These are phyloP conservation scores for Solanum paucissectum DNA, from an alignment of 257 asterid genomes.

Conservation along the genomic window DNA sequence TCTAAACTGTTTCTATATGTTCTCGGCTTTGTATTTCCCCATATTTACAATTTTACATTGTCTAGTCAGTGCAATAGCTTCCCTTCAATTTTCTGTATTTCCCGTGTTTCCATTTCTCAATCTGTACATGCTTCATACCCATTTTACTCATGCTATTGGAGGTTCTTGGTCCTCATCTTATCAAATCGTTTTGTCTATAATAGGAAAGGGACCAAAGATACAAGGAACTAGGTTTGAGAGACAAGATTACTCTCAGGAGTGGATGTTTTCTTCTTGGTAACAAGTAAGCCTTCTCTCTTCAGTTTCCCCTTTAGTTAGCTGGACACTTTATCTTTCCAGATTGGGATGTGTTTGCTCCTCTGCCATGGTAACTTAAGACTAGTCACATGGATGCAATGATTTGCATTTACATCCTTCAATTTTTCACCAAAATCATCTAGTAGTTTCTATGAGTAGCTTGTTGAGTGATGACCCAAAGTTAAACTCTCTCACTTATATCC, in stretches of 20 bases:
- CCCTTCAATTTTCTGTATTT: not conserved
- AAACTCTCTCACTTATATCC: not conserved
- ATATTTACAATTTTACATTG: not conserved
- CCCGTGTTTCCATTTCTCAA: not conserved
- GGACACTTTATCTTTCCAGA: not conserved
- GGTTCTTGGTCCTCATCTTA: not conserved
- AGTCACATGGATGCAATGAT: not conserved
- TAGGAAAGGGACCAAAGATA: slow-evolving; percentile 94
- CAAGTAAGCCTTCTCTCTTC: slow-evolving; percentile 45
- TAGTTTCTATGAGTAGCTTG: not conserved
- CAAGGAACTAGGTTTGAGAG: slow-evolving; percentile 92
- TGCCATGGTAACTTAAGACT: not conserved
- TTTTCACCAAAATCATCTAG: not conserved
- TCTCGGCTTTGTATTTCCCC: not conserved
- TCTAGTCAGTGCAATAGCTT: not conserved
- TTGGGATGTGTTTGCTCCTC: not conserved
- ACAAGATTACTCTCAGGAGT: slow-evolving; percentile 92
- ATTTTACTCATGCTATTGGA: not conserved
- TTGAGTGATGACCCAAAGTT: not conserved
- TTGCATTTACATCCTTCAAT: not conserved
- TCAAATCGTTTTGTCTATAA: slow-evolving; percentile 1
- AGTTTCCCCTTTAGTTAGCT: not conserved
- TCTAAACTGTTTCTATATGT: not conserved
- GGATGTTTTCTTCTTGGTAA: slow-evolving; percentile 89
- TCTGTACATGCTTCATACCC: not conserved